A percentile compares a stretch with the other conserved stretches of the same genome.
Evolutionary conservation across 176 grass and related monocot genomes (phyloP).

Genomic region (Microstegium vimineum): DNA sequence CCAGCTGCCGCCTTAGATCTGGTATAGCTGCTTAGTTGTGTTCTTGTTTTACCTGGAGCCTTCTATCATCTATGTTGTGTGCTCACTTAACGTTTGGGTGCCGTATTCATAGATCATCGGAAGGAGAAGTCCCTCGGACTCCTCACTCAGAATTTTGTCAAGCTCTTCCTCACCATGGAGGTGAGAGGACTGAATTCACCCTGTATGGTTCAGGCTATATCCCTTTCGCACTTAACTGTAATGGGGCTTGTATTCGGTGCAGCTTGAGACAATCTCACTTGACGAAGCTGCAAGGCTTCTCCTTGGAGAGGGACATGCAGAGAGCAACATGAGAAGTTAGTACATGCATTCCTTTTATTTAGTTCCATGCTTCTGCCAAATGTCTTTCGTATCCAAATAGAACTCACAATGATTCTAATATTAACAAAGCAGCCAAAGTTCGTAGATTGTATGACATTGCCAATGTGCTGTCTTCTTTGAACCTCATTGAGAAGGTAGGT

Average conservation of each 20-base stretch:
- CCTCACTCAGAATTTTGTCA: conserved; percentile 95
- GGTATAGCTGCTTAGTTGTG: conserved; percentile 30
- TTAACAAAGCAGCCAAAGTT: conserved; percentile 64
- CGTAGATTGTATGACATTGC: conserved; percentile 89
- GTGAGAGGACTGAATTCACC: conserved; percentile 24
- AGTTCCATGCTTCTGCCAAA: neutral
- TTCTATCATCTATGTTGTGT: neutral
- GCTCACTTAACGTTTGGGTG: neutral
- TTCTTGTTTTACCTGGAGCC: neutral
- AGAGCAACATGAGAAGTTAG: conserved; percentile 85
- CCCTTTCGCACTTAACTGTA: neutral
- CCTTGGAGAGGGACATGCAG: conserved; percentile 66
- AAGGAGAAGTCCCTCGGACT: conserved; percentile 86
- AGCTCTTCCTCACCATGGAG: conserved; percentile 81
- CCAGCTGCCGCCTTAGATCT: conserved; percentile 39
- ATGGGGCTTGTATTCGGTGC: neutral
- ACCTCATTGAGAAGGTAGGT: conserved; percentile 88
- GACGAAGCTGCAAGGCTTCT: conserved; percentile 75
- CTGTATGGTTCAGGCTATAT: neutral
- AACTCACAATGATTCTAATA: conserved; percentile 8
- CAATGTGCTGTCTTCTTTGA: conserved; percentile 82
- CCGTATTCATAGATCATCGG: conserved; percentile 46
- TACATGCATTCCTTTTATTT: conserved; percentile 12
- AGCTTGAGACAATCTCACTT: conserved; percentile 65
- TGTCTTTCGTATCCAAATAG: neutral